phyloP scores from a whole-genome alignment of 2,329 filamentous ascomycete genomes.

The Pseudodiploospora longispora region DNA sequence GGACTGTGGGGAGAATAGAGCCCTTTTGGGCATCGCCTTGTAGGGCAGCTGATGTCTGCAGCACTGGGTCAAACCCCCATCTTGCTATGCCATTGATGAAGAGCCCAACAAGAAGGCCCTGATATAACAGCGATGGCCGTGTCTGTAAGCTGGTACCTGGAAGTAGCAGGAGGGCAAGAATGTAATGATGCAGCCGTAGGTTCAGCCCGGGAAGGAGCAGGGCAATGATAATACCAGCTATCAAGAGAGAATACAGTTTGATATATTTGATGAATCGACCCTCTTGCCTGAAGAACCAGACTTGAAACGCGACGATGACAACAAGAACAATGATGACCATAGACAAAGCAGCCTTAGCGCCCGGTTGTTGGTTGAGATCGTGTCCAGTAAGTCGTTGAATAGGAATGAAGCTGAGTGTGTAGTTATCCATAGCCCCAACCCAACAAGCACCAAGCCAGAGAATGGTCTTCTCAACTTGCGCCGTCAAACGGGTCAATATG shows the following conservation, averaged over 20 bases:
- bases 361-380: constrained; percentile 82
- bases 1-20: constrained; percentile 50
- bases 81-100: constrained; percentile 91
- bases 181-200: constrained; percentile 91
- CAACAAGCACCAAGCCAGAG: constrained; percentile 87
- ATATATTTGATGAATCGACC: constrained; percentile 72
- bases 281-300: constrained; percentile 80
- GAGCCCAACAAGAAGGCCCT: constrained; percentile 80
- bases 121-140: constrained; percentile 74
- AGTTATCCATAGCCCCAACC: constrained; percentile 87
- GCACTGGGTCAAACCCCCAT: constrained; percentile 85
- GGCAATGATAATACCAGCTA: constrained; percentile 58
- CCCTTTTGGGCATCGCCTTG: constrained; percentile 59
- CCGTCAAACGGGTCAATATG: constrained; percentile 62
- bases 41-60: constrained; percentile 71
- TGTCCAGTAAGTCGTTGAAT: constrained; percentile 86
- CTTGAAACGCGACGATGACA: constrained; percentile 62
- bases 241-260: constrained; percentile 65
- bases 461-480: constrained; percentile 83
- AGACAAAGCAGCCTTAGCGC: constrained; percentile 73
- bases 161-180: constrained; percentile 76
- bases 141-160: constrained; percentile 87
- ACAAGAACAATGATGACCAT: constrained; percentile 67
- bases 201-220: constrained; percentile 68
- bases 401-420: constrained; percentile 90